Conservation (phyloP, 148 eudicot species). For the Silene conica region DNA sequence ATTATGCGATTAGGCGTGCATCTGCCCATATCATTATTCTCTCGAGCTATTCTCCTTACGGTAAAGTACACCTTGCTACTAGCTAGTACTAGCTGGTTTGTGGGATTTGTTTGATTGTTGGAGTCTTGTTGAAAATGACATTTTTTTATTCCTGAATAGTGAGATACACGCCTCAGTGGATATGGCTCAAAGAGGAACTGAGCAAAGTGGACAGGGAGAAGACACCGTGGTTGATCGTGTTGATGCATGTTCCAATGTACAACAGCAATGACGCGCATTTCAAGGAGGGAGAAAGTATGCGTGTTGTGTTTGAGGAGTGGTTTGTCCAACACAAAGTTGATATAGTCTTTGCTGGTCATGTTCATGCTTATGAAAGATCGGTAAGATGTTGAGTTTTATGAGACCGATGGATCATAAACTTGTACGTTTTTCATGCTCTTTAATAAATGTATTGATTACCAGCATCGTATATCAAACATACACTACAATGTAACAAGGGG, state of each 20-base stretch:
- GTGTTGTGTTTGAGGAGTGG: conserved; percentile 67
- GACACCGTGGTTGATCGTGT: conserved; percentile 94
- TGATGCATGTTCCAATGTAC: conserved; percentile 88
- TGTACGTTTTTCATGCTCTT: too few relatives aligned
- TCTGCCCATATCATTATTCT: conserved; percentile 91
- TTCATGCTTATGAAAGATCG: conserved; percentile 96
- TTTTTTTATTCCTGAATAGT: conserved; percentile 37
- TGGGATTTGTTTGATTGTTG: neutral
- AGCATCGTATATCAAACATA: conserved; percentile 79
- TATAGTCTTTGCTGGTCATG: conserved; percentile 82
- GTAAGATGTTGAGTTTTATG: conserved; percentile 34
- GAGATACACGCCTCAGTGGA: conserved; percentile 83
- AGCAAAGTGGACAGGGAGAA: conserved; percentile 69
- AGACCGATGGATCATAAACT: neutral
- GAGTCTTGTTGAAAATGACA: neutral
- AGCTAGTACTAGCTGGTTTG: neutral
- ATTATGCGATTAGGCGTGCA: conserved; percentile 89
- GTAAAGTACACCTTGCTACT: conserved; percentile 32
- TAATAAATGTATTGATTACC: too few relatives aligned
- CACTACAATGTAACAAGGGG: conserved; percentile 55
- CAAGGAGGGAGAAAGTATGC: conserved; percentile 95
- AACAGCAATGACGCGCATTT: conserved; percentile 78
- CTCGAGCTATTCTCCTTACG: conserved; percentile 89
- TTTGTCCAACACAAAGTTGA: conserved; percentile 80
- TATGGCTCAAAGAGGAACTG: conserved; percentile 66